Base-by-base conservation (phyloP, 371 early-diverging fungal genomes). In the Basidiobolus heterosporus region DNA sequence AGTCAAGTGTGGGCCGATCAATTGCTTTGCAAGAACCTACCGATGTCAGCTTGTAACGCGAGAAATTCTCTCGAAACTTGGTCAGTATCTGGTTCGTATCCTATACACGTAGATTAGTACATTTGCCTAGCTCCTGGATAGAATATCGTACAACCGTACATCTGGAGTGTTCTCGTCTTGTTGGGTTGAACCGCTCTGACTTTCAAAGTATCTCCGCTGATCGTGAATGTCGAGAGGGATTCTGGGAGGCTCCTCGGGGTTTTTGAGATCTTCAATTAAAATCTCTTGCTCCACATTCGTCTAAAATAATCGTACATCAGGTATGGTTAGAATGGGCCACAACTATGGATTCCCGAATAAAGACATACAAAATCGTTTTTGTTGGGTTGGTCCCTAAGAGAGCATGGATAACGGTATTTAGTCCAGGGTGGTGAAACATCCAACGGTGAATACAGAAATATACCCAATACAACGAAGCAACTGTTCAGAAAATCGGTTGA, bases 401-500 rank as follows among this genome's bases (percentile, higher is more conserved):
- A n/a, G n/a, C n/a, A n/a, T n/a, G n/a, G n/a, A n/a, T n/a, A n/a
- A n/a, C n/a, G n/a, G n/a, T n/a, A n/a, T n/a, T n/a, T n/a, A n/a
- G n/a, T n/a, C n/a, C n/a, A n/a, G n/a, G n/a, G 30, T 30, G 30
- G 30, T 9, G 30, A 30, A 30, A 9, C 44, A 14, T 3, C 5
- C 44, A 17, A 44, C 17, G 5, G 8, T 44, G n/a, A 18, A 44
- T 6, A 14, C 6, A 2, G 45, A 3, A 20, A 62, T 58, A 30
- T 30, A 30, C 30, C 30, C 30, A 30, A 30, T 30, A 30, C 30
- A 30, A 30, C 30, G 30, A 20, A 93, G 60, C 5, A 92, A 82
- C n/a, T 80, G 69, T 53, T 83, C 78, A 2, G 91, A 88, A 53
- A 90, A 91, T 35, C 86, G 78, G 48, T 94, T 94, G 55, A 88